Percentiles rank a stretch among this genome's conserved stretches.
These are phyloP conservation scores for Thuidium tamariscinum DNA, from an alignment of 225 moss, liverwort and hornwort species.

Conservation along the genomic window DNA sequence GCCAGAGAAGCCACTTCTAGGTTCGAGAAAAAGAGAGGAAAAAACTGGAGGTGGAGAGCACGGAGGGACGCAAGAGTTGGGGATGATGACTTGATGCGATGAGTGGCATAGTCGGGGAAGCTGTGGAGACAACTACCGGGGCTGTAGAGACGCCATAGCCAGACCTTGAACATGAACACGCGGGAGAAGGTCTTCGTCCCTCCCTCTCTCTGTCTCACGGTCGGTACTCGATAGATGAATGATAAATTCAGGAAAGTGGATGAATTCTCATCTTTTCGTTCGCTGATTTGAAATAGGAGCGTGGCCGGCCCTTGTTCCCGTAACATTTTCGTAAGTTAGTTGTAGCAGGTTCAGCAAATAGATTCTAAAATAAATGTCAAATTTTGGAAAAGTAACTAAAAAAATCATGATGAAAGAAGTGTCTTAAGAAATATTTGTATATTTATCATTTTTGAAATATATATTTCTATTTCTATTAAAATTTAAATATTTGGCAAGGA, in stretches of 20 bases:
- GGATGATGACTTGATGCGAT: neutral
- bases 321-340: neutral
- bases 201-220: neutral
- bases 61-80: no score
- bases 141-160: conserved; percentile 12
- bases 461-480: neutral
- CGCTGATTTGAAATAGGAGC: neutral
- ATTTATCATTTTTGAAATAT: neutral
- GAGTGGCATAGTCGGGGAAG: neutral
- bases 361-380: neutral
- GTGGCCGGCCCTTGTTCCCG: neutral
- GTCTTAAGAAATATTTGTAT: neutral
- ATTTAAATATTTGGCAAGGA: neutral
- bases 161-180: conserved; percentile 4
- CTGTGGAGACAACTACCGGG: neutral
- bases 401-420: neutral
- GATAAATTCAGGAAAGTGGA: neutral
- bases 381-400: neutral
- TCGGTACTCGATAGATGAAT: neutral
- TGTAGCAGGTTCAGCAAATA: neutral
- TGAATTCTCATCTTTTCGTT: neutral
- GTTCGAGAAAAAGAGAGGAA: neutral
- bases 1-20: neutral
- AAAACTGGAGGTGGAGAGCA: neutral
- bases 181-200: neutral